Evolutionary conservation across 2,329 filamentous ascomycete species (phyloP), one percentile per base, ranked within the genome.

Genomic region (Neobulgaria alba): DNA sequence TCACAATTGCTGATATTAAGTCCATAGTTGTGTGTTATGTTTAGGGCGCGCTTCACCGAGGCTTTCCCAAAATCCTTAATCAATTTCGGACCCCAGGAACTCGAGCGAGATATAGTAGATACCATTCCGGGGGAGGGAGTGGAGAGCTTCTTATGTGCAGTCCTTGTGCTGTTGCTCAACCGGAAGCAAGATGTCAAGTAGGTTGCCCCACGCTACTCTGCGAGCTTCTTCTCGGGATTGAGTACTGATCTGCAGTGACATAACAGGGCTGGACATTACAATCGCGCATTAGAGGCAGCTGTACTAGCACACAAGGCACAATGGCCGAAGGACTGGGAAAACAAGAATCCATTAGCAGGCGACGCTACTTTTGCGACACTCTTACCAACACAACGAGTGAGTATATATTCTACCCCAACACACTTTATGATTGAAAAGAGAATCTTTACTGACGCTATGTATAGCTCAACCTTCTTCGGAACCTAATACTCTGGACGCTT

Each of bases 151-250:
- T 71, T 98, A 18, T 98, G 93, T 69, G 88, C 88, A 48, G 66
- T 98, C 51, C 70, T 98, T 33, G 82, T 85, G 21, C 71, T 98
- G 54, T 77, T 95, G 41, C 72, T 98, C 57, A 98, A 98, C 64
- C 82, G 92, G 63, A 96, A 98, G 71, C 95, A 98, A 62, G 89
- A 95, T 66, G 85, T 96, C 61, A 95, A 98, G 92, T 96, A 77
- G 65, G 87, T 68, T 51, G 30, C 19, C 26, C 42, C n/a, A n/a
- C n/a, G n/a, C n/a, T n/a, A n/a, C n/a, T n/a, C n/a, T n/a, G n/a
- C n/a, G n/a, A n/a, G n/a, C n/a, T n/a, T n/a, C 23, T 45, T 33
- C 35, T 7, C 9, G 5, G 29, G 38, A 17, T 10, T 16, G 20
- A 16, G 23, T 33, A 49, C 51, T 48, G 40, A 50, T 31, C 33